Evolutionary conservation across 2,329 filamentous ascomycete genomes (phyloP), one percentile per base, ranked within the genome.

Genomic region (Aspergillus arachidicola): DNA sequence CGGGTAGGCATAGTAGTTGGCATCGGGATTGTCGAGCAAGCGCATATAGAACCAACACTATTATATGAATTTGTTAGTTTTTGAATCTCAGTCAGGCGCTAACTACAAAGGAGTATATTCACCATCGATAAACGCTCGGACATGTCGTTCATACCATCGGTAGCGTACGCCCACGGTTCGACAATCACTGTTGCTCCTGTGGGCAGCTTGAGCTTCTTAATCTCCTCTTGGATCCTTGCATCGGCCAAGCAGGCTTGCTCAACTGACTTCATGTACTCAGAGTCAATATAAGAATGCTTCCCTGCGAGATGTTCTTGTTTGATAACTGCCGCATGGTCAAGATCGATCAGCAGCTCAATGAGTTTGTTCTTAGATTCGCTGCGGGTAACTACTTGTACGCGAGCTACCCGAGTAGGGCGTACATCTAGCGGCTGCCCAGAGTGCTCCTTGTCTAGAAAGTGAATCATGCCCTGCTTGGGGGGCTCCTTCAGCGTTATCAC

Each of bases 1-100:
- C 0, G 86, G 85, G 60, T 86, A 86, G 4, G 85, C 85, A 67
- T 87, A 87, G 71, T 84, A 83, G 68, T 87, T 87, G 38, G 84
- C 80, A 60, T 86, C 83, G 0, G 73, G 70, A 36, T 84, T 76
- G 0, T 78, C 72, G 0, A 75, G 59, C 0, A 84, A 66, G 4
- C 78, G 71, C 73, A 80, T 76, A 68, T 81, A 81, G 64, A 80
- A 79, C 58, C 66, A 72, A 23, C 70, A 72, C 70, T 73, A 12
- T 26, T 34, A 26, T 23, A n/a, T 51, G 14, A 12, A 32, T 2
- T 32, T 16, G 16, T 51, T 34, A 51, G 28, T 32, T 51, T 6
- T 12, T 26, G 14, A 26, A 26, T 1, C 12, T 14, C 16, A 12
- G 46, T 11, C 9, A 19, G 28, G 14, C 16, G 11, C 12, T 10